Evolutionary conservation across 192 early-diverging fungal species (phyloP).

Genomic region (Podochytrium sp.): DNA sequence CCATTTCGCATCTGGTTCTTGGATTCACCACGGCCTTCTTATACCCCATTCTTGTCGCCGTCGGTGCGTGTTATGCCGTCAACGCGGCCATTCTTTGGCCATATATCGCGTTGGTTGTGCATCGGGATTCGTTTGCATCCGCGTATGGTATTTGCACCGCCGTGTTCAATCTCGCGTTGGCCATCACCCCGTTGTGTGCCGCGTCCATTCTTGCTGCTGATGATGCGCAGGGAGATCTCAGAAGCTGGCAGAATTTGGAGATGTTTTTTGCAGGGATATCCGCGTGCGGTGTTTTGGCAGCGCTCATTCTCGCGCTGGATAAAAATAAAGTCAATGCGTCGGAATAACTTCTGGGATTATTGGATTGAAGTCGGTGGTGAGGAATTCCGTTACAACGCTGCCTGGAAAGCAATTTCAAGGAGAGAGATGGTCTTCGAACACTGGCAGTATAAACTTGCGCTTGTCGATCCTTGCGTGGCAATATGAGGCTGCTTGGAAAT

Average conservation of each 20-base stretch:
- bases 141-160: constrained; percentile 52
- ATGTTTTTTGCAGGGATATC: neutral
- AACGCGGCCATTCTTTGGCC: constrained; percentile 31
- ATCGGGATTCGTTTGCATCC: constrained; percentile 32
- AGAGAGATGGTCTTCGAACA: too few species aligned
- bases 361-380: too few species aligned
- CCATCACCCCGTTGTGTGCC: constrained; percentile 47
- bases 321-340: too few species aligned
- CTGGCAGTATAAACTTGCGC: too few species aligned
- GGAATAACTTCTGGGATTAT: too few species aligned
- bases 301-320: too few species aligned
- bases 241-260: neutral
- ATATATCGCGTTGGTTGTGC: neutral
- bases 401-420: too few species aligned
- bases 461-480: too few species aligned
- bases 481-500: too few species aligned
- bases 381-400: too few species aligned
- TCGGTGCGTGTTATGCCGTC: constrained; percentile 61
- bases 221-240: constrained; percentile 4
- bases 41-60: constrained; percentile 49
- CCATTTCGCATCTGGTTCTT: constrained; percentile 53
- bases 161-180: constrained; percentile 50
- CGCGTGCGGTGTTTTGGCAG: neutral
- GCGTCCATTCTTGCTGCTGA: constrained; percentile 45
- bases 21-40: constrained; percentile 52